Base-by-base conservation (phyloP, 768 basidiomycete species). In the Lentinula aciculospora region DNA sequence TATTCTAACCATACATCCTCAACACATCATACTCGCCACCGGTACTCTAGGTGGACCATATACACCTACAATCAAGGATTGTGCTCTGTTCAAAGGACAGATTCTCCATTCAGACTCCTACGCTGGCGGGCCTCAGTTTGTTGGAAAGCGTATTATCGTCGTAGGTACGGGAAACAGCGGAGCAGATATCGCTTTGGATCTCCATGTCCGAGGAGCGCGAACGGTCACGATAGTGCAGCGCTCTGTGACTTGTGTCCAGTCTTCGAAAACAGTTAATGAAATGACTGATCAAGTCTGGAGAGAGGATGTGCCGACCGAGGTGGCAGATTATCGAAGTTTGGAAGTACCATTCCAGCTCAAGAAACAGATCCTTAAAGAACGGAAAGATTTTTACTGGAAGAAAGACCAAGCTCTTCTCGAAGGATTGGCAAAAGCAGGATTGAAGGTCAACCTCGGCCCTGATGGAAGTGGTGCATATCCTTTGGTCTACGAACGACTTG, bases 171-270 rank as follows among this genome's bases (percentile, higher is more conserved):
- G 72, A 17, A 75, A 76, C 53, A 70, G 69, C 2, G 64, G 71
- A 3, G 72, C 73, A 25, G 74, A 76, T 59, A 62, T 76, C 17
- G 72, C 72, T 53, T 71, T 72, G 50, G 76, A 78, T 59, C 65
- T 75, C 4, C 60, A 63, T 1, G 54, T 64, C 12, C 66, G 67
- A 10, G 70, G 69, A 19, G 75, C 74, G 4, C 63, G 64, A 1
- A 15, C 29, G 3, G 70, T 76, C 9, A 76, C 75, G 1, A 74
- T 78, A 72, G 66, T 77, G 17, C 75, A 78, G 53, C 71, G 77
- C 10, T 75, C 75, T 2, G 65, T 69, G 1, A 77, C 73, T 17
- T 72, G 68, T 56, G 69, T 76, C 10, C 55, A 69, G 10, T 60
- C 60, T 28, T 23, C 55, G 28, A 49, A 34, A 39, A 32, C 23